Evolutionary conservation across 192 early-diverging fungal species (phyloP).

Genomic region (Mycoemilia scoparia): DNA sequence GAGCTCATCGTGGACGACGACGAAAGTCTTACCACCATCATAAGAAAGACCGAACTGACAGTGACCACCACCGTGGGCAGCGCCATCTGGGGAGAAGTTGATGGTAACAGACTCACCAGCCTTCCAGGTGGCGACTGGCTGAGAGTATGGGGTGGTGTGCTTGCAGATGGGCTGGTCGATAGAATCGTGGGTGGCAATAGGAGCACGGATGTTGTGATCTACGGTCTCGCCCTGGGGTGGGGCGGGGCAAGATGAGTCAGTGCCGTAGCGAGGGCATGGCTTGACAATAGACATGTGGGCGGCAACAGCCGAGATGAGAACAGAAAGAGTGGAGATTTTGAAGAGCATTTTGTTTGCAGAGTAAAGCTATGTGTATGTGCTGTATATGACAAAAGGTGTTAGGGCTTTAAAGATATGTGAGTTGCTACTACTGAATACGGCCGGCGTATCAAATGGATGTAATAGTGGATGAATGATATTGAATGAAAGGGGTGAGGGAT

Average conservation of each 20-base stretch:
- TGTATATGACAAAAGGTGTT: too few relatives aligned
- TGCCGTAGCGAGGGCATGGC: slow-evolving; percentile 14
- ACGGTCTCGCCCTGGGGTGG: slow-evolving; percentile 12
- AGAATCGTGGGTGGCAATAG: slow-evolving; percentile 16
- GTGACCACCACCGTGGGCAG: slow-evolving; percentile 44
- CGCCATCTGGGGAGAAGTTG: slow-evolving; percentile 23
- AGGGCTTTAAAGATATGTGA: too few relatives aligned
- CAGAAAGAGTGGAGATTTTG: neutral
- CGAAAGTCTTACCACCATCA: slow-evolving; percentile 42
- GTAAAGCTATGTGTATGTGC: too few relatives aligned
- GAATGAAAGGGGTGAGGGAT: too few relatives aligned
- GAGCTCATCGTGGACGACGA: slow-evolving; percentile 38
- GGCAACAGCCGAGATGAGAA: neutral
- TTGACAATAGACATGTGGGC: slow-evolving; percentile 12
- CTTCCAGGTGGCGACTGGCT: slow-evolving; percentile 18
- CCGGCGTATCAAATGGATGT: too few relatives aligned
- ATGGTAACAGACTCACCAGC: slow-evolving; percentile 30
- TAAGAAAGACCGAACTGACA: slow-evolving; percentile 49
- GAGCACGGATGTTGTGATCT: slow-evolving; percentile 22
- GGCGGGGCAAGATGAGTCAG: slow-evolving; percentile 14
- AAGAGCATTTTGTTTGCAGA: too few relatives aligned
- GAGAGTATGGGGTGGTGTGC: slow-evolving; percentile 15
- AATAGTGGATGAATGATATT: too few relatives aligned
- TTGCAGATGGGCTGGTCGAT: slow-evolving; percentile 21
- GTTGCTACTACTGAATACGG: too few relatives aligned